Evolutionary conservation across 768 basidiomycete species (phyloP).

Genomic region (Hysterangium stoloniferum): DNA sequence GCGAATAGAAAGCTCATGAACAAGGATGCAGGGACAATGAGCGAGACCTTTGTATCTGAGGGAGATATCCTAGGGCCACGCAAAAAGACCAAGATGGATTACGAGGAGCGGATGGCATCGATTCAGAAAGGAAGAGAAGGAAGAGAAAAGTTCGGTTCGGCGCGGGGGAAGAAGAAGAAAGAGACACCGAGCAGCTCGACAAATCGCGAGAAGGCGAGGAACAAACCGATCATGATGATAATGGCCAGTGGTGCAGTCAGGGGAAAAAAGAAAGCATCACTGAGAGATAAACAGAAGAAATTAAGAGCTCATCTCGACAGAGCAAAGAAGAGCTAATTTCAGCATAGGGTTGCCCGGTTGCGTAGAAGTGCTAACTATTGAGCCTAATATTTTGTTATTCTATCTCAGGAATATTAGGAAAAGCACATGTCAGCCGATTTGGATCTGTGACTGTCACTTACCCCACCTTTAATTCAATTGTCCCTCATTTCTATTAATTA

Average conservation of each 20-base stretch:
- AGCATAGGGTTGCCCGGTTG: too few species aligned
- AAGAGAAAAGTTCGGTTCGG: conserved; percentile 84
- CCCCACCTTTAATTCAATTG: too few species aligned
- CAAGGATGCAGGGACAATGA: conserved; percentile 28
- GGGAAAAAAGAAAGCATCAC: conserved; percentile 75
- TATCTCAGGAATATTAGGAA: too few species aligned
- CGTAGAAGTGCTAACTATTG: too few species aligned
- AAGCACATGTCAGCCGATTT: too few species aligned
- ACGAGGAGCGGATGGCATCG: conserved; percentile 87
- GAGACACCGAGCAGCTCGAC: conserved; percentile 77
- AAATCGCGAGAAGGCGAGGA: conserved; percentile 85
- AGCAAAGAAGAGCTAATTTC: conserved; percentile 41
- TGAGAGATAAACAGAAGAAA: conserved; percentile 76
- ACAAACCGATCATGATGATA: conserved; percentile 96
- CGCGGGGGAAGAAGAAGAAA: conserved; percentile 89
- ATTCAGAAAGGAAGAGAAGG: conserved; percentile 92
- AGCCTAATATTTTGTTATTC: too few species aligned
- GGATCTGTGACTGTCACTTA: too few species aligned
- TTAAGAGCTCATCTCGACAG: conserved; percentile 68
- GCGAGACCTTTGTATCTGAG: conserved; percentile 73
- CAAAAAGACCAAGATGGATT: conserved; percentile 89
- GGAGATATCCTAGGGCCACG: conserved; percentile 88
- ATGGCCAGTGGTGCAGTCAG: conserved; percentile 67
- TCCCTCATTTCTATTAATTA: too few species aligned
- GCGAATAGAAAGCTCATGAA: conserved; percentile 48